Conservation (phyloP, 2,329 filamentous ascomycete genomes). For the Dothiorella sarmentorum region DNA sequence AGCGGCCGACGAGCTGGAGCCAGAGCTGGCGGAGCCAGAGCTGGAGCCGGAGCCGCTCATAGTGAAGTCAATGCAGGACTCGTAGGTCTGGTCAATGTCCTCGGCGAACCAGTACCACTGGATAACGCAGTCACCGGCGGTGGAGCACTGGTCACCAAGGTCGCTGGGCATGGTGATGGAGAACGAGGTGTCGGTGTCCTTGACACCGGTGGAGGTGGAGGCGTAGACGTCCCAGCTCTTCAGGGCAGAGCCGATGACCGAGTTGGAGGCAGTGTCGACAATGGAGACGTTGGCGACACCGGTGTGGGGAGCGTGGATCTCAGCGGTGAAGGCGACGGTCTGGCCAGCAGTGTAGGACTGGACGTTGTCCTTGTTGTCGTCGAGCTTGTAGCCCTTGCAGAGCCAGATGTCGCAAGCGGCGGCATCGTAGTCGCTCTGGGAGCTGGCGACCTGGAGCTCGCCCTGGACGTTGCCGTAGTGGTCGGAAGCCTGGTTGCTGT, state of each 20-base stretch:
- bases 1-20: constrained; percentile 6
- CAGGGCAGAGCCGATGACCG: constrained; percentile 51
- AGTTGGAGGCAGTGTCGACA: constrained; percentile 52
- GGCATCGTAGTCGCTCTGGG: constrained; percentile 49
- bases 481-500: constrained; percentile 52
- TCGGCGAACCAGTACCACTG: constrained; percentile 62
- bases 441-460: constrained; percentile 48
- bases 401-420: constrained; percentile 51
- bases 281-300: constrained; percentile 58
- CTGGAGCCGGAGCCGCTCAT: constrained; percentile 35
- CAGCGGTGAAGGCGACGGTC: constrained; percentile 44
- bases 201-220: constrained; percentile 42
- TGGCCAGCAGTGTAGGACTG: constrained; percentile 52
- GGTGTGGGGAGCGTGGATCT: constrained; percentile 53
- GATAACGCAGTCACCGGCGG: constrained; percentile 52
- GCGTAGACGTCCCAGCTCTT: constrained; percentile 57
- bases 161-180: constrained; percentile 53
- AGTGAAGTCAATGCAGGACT: constrained; percentile 60
- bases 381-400: constrained; percentile 58
- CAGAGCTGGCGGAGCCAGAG: constrained; percentile 18
- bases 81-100: constrained; percentile 58
- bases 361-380: constrained; percentile 53
- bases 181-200: constrained; percentile 48
- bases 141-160: constrained; percentile 46
- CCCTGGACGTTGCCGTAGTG: constrained; percentile 57